phyloP scores from a whole-genome alignment of 2,329 filamentous ascomycete species.

The Trichophyton benhamiae region DNA sequence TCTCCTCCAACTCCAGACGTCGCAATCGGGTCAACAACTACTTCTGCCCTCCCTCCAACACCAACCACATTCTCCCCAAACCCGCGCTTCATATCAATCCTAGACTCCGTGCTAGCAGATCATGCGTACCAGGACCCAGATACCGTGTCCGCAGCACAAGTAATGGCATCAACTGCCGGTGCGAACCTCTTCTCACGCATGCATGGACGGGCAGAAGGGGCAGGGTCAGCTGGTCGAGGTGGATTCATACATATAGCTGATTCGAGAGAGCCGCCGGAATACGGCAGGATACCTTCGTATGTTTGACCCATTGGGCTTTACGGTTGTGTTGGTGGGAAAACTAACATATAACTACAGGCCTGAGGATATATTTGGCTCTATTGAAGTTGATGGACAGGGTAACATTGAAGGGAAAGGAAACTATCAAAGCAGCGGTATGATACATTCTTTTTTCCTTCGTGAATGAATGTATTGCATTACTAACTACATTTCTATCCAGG shows the following conservation, averaged over 20 bases:
- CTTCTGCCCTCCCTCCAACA: slow-evolving; percentile 43
- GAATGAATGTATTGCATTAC: neutral
- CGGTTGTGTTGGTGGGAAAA: neutral
- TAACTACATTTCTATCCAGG: slow-evolving; percentile 18
- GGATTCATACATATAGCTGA: slow-evolving; percentile 55
- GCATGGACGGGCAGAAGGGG: slow-evolving; percentile 48
- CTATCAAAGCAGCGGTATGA: slow-evolving; percentile 46
- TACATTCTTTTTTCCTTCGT: neutral
- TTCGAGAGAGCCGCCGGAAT: slow-evolving; percentile 48
- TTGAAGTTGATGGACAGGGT: slow-evolving; percentile 48
- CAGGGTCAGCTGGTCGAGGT: slow-evolving; percentile 45
- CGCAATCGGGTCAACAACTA: slow-evolving; percentile 44
- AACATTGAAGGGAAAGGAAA: slow-evolving; percentile 45
- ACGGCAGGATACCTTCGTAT: slow-evolving; percentile 49
- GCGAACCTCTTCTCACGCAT: slow-evolving; percentile 43
- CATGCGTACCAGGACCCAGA: slow-evolving; percentile 45
- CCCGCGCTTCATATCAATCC: slow-evolving; percentile 41
- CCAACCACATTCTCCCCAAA: slow-evolving; percentile 46
- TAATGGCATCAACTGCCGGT: slow-evolving; percentile 48
- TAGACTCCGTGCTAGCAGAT: slow-evolving; percentile 44
- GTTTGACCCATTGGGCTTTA: neutral
- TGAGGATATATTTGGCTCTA: slow-evolving; percentile 53
- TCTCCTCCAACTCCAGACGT: slow-evolving; percentile 42
- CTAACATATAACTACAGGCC: slow-evolving; percentile 28
- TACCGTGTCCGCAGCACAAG: slow-evolving; percentile 46